Conservation (phyloP, 73 alveolate genomes). For the Tetrahymena malaccensis region DNA sequence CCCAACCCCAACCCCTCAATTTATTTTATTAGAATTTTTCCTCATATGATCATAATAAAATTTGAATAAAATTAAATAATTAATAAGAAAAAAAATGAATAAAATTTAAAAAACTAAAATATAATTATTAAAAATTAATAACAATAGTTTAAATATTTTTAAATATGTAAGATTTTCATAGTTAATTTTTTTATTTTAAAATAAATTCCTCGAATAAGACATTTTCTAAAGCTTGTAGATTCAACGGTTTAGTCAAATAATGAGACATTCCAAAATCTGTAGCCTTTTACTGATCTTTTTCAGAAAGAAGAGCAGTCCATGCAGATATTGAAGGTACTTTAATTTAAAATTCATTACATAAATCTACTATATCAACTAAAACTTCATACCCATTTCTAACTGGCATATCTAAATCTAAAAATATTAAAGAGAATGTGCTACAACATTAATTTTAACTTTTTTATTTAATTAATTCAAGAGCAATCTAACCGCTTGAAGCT, state of each 20-base stretch:
- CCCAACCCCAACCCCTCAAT: no score
- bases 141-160: background rate
- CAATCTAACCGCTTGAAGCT: background rate
- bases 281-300: background rate
- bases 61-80: no score
- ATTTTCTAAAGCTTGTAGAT: background rate
- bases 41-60: no score
- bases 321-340: background rate
- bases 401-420: background rate
- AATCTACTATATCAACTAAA: background rate
- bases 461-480: background rate
- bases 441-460: background rate
- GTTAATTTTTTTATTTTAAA: background rate
- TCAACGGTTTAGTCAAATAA: background rate
- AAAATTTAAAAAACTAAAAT: no score
- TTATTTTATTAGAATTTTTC: no score
- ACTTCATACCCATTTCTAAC: background rate
- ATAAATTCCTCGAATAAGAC: background rate
- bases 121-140: no score
- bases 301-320: background rate
- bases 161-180: background rate
- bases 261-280: background rate
- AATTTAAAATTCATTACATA: background rate
- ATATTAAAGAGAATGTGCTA: background rate
- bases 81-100: no score